Conservation (phyloP, 345 rosid species). For the Syzygium jambos region DNA sequence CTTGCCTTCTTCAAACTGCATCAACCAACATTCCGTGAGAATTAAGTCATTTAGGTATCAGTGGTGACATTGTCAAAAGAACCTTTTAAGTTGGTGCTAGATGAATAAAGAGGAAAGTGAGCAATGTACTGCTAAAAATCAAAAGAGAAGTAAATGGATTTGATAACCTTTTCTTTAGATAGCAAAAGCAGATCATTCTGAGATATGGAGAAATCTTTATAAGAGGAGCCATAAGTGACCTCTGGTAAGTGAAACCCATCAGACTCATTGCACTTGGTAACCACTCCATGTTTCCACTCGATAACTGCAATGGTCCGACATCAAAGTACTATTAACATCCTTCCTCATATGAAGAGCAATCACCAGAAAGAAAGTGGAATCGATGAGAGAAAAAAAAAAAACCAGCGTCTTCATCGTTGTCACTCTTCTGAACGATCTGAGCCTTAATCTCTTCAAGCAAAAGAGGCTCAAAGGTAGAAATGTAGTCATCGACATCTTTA, state of each 20-base stretch:
- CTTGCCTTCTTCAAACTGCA: constrained; percentile 50
- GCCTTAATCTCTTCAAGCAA: constrained; percentile 92
- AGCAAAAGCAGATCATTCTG: constrained; percentile 83
- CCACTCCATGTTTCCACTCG: constrained; percentile 55
- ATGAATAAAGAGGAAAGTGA: neutral
- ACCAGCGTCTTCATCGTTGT: constrained; percentile 63
- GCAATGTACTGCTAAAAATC: neutral
- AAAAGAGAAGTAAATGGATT: neutral
- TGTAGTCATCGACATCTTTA: constrained; percentile 64
- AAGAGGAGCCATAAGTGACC: constrained; percentile 40
- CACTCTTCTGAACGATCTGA: constrained; percentile 68
- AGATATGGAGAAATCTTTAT: constrained; percentile 35
- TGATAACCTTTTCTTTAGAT: constrained; percentile 63
- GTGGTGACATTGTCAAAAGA: neutral
- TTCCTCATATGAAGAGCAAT: neutral
- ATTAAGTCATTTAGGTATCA: neutral
- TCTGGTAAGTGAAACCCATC: constrained; percentile 59
- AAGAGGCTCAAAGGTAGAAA: constrained; percentile 77
- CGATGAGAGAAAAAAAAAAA: neutral
- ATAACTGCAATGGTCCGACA: constrained; percentile 26
- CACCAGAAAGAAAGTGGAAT: neutral
- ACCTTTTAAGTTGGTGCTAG: neutral
- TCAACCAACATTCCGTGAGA: neutral
- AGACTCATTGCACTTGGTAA: constrained; percentile 62
- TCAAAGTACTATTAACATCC: neutral